Evolutionary conservation across 352 stramenopile genomes (phyloP).

Genomic region (Phytophthora chlamydospora): DNA sequence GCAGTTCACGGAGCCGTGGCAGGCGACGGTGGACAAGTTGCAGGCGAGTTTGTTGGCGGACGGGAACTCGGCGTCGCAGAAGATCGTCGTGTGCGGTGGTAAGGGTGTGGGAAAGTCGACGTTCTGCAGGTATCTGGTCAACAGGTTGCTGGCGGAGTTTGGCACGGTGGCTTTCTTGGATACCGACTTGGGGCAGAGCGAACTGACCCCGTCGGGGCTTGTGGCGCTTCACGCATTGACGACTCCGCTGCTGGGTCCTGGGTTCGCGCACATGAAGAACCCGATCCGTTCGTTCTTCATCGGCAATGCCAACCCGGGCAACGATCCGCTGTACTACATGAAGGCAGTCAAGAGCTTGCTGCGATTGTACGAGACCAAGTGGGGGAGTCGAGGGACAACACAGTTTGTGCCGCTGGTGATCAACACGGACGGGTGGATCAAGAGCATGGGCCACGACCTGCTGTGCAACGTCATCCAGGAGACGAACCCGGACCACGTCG

Average conservation of each 20-base stretch:
- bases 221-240: conserved; percentile 91
- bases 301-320: conserved; percentile 74
- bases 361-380: conserved; percentile 66
- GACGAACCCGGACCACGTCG: conserved; percentile 89
- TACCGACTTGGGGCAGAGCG: conserved; percentile 95
- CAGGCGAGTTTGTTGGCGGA: conserved; percentile 40
- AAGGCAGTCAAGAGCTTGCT: conserved; percentile 73
- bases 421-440: conserved; percentile 98
- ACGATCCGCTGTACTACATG: conserved; percentile 79
- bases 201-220: conserved; percentile 93
- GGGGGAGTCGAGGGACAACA: conserved; percentile 32
- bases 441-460: conserved; percentile 96
- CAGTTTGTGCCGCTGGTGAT: conserved; percentile 89
- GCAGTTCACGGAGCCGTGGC: conserved; percentile 70
- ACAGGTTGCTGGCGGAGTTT: conserved; percentile 85
- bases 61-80: conserved; percentile 27
- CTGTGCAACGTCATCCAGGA: conserved; percentile 91
- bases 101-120: conserved; percentile 97
- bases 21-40: conserved; percentile 48
- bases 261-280: conserved; percentile 91
- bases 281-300: conserved; percentile 80
- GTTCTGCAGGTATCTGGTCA: conserved; percentile 94
- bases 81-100: conserved; percentile 93
- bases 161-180: conserved; percentile 93
- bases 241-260: conserved; percentile 89